Evolutionary conservation across 441 rosid species (phyloP).

Genomic region (Brassica balearica): DNA sequence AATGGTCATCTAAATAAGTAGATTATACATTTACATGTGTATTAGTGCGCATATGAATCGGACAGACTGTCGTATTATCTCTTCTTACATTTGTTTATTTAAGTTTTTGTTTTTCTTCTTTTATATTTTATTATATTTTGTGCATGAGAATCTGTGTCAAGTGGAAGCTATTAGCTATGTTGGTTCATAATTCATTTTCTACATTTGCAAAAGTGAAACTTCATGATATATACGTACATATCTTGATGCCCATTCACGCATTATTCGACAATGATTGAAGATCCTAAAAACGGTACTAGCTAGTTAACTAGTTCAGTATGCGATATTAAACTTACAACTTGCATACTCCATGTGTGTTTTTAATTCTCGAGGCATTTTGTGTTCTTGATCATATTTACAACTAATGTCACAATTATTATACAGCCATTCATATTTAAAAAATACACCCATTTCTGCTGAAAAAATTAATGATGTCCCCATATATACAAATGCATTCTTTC

Average conservation of each 20-base stretch:
- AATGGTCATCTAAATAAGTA: neutral
- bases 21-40: slow-evolving; percentile 12
- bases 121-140: slow-evolving; percentile 21
- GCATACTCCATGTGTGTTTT: slow-evolving; percentile 43
- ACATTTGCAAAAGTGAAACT: slow-evolving; percentile 27
- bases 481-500: slow-evolving; percentile 29
- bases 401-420: slow-evolving; percentile 37
- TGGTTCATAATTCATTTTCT: slow-evolving; percentile 36
- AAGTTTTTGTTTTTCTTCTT: slow-evolving; percentile 12
- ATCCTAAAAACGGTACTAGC: slow-evolving; percentile 24
- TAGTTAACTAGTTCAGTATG: neutral
- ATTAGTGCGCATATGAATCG: slow-evolving; percentile 17
- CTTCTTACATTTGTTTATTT: slow-evolving; percentile 20
- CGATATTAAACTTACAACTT: slow-evolving; percentile 34
- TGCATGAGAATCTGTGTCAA: slow-evolving; percentile 47
- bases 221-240: slow-evolving; percentile 13
- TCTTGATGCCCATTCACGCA: slow-evolving; percentile 31
- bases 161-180: slow-evolving; percentile 44
- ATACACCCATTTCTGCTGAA: slow-evolving; percentile 16
- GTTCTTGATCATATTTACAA: slow-evolving; percentile 41
- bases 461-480: slow-evolving; percentile 23
- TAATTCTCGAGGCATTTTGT: slow-evolving; percentile 43
- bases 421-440: slow-evolving; percentile 16
- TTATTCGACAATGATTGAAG: slow-evolving; percentile 43
- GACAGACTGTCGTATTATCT: slow-evolving; percentile 37